Percentiles rank a stretch among this genome's conserved stretches.
Conservation (phyloP, 768 basidiomycete genomes). For the Mycena belliarum region DNA sequence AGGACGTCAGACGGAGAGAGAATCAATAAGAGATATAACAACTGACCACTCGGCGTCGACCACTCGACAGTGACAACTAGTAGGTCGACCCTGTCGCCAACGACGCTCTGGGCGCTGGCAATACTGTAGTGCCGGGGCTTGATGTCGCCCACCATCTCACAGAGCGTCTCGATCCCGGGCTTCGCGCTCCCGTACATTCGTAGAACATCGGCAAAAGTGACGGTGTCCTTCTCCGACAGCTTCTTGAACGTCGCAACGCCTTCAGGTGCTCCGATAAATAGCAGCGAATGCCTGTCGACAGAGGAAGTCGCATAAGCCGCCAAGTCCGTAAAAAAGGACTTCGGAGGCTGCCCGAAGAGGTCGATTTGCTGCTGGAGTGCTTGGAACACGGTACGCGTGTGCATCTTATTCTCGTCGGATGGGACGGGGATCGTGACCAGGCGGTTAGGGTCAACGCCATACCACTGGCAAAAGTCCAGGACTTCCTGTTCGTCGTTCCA, state of each 20-base stretch:
- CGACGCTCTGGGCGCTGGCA: constrained; percentile 91
- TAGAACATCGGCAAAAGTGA: constrained; percentile 89
- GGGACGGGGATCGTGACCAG: constrained; percentile 82
- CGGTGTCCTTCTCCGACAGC: constrained; percentile 90
- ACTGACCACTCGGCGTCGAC: constrained; percentile 79
- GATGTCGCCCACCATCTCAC: constrained; percentile 90
- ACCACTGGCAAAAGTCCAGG: constrained; percentile 87
- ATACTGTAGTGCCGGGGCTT: constrained; percentile 99
- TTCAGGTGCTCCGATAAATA: constrained; percentile 93
- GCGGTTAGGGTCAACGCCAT: constrained; percentile 78
- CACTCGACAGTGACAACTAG: constrained; percentile 97
- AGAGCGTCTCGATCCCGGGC: constrained; percentile 82
- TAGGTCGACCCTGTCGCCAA: constrained; percentile 92
- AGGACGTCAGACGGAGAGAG: no score
- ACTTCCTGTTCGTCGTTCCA: constrained; percentile 96
- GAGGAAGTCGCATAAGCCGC: constrained; percentile 70
- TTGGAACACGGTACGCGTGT: constrained; percentile 95
- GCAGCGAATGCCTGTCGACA: constrained; percentile 76
- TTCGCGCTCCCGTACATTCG: constrained; percentile 73
- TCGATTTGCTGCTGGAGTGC: constrained; percentile 95
- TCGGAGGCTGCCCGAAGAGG: constrained; percentile 93
- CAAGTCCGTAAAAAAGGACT: constrained; percentile 91
- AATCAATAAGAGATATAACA: not conserved
- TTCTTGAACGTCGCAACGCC: constrained; percentile 94
- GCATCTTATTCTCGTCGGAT: constrained; percentile 64